phyloP scores from a whole-genome alignment of 2,329 filamentous ascomycete genomes.

The Metarhizium humberi region DNA sequence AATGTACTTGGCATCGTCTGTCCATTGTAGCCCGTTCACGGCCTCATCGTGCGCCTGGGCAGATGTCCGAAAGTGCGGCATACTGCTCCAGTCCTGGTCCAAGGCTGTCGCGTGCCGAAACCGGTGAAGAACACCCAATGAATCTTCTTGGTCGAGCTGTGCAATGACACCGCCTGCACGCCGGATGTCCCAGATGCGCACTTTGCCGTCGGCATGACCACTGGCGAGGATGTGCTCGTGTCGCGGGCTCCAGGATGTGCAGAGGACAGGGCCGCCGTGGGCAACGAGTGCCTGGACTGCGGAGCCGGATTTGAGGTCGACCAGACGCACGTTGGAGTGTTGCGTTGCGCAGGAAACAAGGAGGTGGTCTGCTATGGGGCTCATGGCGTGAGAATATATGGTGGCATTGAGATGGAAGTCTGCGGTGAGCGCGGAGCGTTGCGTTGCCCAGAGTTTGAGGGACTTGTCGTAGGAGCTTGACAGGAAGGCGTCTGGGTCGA shows the following conservation, averaged over 20 bases:
- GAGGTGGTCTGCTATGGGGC: constrained; percentile 60
- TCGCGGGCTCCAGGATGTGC: constrained; percentile 72
- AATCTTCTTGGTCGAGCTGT: constrained; percentile 76
- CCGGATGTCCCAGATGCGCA: constrained; percentile 81
- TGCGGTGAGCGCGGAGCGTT: constrained; percentile 49
- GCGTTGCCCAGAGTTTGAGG: constrained; percentile 65
- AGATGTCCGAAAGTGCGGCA: constrained; percentile 34
- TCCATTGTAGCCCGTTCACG: constrained; percentile 81
- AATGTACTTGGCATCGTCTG: constrained; percentile 65
- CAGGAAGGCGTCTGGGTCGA: constrained; percentile 66
- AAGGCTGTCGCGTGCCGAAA: constrained; percentile 23
- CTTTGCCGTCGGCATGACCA: constrained; percentile 74
- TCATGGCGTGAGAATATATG: constrained; percentile 70
- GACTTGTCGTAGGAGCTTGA: constrained; percentile 71
- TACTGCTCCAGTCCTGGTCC: constrained; percentile 19
- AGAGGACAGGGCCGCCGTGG: constrained; percentile 57
- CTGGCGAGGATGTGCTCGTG: constrained; percentile 73
- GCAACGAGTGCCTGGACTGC: constrained; percentile 60
- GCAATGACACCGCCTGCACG: constrained; percentile 68
- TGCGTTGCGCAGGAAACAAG: constrained; percentile 85
- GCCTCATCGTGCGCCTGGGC: constrained; percentile 67
- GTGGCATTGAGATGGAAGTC: constrained; percentile 60
- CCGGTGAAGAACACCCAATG: constrained; percentile 51
- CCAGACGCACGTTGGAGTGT: constrained; percentile 71
- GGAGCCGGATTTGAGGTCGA: constrained; percentile 77